Evolutionary conservation across 768 basidiomycete genomes (phyloP).

Genomic region (Crucibulum laeve): DNA sequence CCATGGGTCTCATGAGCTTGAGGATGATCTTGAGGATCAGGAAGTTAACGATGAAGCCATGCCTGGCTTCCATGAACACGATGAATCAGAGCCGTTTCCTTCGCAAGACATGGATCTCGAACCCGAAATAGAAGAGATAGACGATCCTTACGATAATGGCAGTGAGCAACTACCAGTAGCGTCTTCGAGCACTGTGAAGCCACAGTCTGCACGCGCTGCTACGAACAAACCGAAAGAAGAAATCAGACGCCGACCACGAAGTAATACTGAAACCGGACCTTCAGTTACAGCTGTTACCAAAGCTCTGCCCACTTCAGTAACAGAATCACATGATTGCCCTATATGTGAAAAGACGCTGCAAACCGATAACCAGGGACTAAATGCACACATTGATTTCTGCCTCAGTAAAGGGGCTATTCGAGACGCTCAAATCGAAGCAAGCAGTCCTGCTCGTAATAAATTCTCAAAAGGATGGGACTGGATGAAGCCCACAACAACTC

Average conservation of each 20-base stretch:
- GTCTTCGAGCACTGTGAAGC: background rate
- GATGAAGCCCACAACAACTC: background rate
- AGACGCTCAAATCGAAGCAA: constrained; percentile 55
- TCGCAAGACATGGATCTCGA: constrained; percentile 16
- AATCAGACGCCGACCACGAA: constrained; percentile 10
- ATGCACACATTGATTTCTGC: constrained; percentile 89
- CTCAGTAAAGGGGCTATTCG: constrained; percentile 74
- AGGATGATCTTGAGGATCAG: constrained; percentile 10
- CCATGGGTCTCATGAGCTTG: constrained; percentile 14
- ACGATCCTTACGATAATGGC: background rate
- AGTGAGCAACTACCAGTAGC: background rate
- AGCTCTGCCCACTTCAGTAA: background rate
- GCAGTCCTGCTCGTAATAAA: constrained; percentile 9
- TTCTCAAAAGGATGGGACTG: background rate
- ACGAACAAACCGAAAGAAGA: constrained; percentile 8
- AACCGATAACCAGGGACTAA: constrained; percentile 74
- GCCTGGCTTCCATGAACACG: constrained; percentile 51
- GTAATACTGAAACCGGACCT: constrained; percentile 10
- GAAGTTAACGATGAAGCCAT: constrained; percentile 31
- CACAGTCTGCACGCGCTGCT: background rate
- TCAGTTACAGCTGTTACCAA: background rate
- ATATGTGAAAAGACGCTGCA: constrained; percentile 60
- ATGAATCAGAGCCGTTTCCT: constrained; percentile 31
- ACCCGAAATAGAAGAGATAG: constrained; percentile 11
- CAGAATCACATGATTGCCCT: constrained; percentile 56